phyloP scores from a whole-genome alignment of 495 filamentous ascomycete species.

The Xylaria nigripes region DNA sequence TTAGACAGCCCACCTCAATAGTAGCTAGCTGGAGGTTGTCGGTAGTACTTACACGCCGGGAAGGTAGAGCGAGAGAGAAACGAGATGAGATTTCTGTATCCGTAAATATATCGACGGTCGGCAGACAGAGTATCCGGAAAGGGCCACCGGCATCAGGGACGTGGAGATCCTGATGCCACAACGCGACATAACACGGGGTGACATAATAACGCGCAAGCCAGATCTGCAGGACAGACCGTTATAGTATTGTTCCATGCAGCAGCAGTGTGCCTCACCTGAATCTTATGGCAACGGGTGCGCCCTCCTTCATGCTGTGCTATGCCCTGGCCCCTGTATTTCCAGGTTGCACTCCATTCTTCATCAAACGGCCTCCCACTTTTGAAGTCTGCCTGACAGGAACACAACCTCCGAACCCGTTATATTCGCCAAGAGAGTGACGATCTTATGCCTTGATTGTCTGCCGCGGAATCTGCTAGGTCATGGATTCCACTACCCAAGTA shows the following conservation, averaged over 20 bases:
- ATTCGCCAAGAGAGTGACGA: conserved; percentile 6
- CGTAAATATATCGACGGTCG: neutral
- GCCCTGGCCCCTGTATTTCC: neutral
- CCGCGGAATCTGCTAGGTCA: conserved; percentile 4
- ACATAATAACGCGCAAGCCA: neutral
- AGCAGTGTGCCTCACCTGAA: conserved; percentile 7
- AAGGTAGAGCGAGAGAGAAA: conserved; percentile 8
- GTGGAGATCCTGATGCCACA: neutral
- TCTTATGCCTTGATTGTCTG: neutral
- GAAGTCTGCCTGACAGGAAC: neutral
- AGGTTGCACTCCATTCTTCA: neutral
- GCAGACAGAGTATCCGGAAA: neutral
- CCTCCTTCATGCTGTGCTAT: conserved; percentile 1
- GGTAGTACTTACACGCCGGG: neutral
- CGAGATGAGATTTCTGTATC: conserved; percentile 5
- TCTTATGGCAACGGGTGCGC: neutral
- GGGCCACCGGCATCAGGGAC: neutral
- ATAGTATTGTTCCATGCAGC: conserved; percentile 1
- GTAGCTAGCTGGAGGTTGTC: neutral
- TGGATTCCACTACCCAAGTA: too few species aligned
- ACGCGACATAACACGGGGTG: neutral
- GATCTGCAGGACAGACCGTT: neutral
- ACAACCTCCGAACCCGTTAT: neutral
- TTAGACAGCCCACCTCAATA: neutral
- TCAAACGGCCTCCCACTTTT: neutral